phyloP scores from a whole-genome alignment of 169 alveolate species.

The Plasmodium inui region DNA sequence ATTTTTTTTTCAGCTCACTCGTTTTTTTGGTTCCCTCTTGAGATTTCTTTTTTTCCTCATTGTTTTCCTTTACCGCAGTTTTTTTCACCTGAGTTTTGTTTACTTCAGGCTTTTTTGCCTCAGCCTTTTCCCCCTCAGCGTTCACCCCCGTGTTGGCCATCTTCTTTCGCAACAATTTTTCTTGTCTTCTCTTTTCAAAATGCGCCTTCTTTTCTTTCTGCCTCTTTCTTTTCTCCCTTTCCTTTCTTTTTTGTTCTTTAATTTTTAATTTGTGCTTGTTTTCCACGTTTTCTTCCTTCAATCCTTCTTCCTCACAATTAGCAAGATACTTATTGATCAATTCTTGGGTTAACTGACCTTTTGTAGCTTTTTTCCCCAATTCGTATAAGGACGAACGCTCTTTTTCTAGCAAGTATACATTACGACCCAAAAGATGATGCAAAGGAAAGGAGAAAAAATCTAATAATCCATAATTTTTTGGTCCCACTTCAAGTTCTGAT shows the following conservation, averaged over 20 bases:
- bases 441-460: background rate
- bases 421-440: background rate
- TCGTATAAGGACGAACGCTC: background rate
- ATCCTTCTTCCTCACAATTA: background rate
- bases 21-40: background rate
- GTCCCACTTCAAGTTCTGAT: background rate
- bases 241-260: background rate
- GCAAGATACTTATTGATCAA: background rate
- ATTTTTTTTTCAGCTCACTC: background rate
- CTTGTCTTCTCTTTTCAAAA: background rate
- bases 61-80: background rate
- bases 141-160: background rate
- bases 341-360: background rate
- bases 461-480: background rate
- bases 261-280: background rate
- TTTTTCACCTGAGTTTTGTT: background rate
- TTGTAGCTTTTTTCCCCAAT: background rate
- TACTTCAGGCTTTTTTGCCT: background rate
- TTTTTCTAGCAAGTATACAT: background rate
- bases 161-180: background rate
- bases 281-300: background rate
- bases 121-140: background rate
- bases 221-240: background rate
- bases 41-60: background rate
- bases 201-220: background rate